Evolutionary conservation across 148 eudicot species (phyloP).

Genomic region (Simmondsia chinensis): DNA sequence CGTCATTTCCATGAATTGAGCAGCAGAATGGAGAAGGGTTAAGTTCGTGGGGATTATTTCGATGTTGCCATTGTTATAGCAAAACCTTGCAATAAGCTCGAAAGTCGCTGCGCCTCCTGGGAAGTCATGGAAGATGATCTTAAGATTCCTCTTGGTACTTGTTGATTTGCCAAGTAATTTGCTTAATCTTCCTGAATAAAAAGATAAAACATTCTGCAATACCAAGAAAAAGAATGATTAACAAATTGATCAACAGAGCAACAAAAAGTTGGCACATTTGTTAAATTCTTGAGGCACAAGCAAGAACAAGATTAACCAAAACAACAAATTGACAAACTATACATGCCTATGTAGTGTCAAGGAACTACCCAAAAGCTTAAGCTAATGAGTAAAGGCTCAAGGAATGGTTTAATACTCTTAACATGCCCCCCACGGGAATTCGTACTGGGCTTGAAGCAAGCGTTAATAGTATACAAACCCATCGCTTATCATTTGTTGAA

Average conservation of each 20-base stretch:
- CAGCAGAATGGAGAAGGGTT: constrained; percentile 25
- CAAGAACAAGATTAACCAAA: not conserved
- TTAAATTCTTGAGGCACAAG: too few species aligned
- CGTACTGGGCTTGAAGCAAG: too few species aligned
- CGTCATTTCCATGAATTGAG: constrained; percentile 69
- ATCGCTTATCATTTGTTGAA: too few species aligned
- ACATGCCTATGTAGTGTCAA: too few species aligned
- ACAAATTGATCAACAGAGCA: constrained; percentile 3
- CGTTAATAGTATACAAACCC: too few species aligned
- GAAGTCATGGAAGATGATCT: constrained; percentile 68
- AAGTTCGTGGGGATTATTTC: constrained; percentile 32
- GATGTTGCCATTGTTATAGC: constrained; percentile 48
- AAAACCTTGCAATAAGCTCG: constrained; percentile 62
- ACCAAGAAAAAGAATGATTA: not conserved
- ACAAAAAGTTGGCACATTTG: not conserved
- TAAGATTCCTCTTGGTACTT: constrained; percentile 13
- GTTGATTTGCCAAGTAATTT: constrained; percentile 36
- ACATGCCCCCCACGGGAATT: too few species aligned
- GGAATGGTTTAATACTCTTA: too few species aligned
- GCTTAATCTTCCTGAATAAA: constrained; percentile 42
- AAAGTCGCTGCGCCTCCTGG: constrained; percentile 63
- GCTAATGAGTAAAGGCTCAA: too few species aligned
- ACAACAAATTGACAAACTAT: not conserved
- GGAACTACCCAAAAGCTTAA: too few species aligned
- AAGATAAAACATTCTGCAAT: constrained; percentile 44